A percentile compares a stretch with the other conserved stretches of the same genome.
These are phyloP conservation scores for Dimargaris verticillata DNA, from an alignment of 192 early-diverging fungal species.

Conservation along the genomic window DNA sequence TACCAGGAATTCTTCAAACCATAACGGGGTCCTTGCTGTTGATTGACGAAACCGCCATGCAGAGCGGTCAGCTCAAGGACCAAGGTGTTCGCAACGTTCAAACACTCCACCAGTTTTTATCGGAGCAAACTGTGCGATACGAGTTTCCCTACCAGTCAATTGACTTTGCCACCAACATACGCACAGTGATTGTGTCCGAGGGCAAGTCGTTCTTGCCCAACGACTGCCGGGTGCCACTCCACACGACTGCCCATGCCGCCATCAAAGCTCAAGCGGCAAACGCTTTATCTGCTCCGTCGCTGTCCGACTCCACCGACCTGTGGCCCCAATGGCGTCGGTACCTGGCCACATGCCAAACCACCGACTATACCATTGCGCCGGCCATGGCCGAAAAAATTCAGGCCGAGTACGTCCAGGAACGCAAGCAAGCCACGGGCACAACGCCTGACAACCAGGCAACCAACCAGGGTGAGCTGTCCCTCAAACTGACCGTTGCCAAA, in stretches of 20 bases:
- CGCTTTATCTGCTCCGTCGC: neutral
- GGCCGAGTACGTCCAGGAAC: slow-evolving; percentile 4
- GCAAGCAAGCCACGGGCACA: neutral
- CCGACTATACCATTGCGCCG: slow-evolving; percentile 3
- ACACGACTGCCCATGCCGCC: slow-evolving; percentile 11
- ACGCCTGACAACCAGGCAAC: neutral
- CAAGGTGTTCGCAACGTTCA: slow-evolving; percentile 54
- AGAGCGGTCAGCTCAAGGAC: slow-evolving; percentile 49
- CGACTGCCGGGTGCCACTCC: slow-evolving; percentile 37
- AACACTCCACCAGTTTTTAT: slow-evolving; percentile 37
- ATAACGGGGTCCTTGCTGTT: slow-evolving; percentile 36
- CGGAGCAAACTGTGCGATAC: slow-evolving; percentile 44
- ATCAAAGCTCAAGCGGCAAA: neutral
- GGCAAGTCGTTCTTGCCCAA: slow-evolving; percentile 51
- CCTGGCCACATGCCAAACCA: neutral
- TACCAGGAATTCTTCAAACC: slow-evolving; percentile 48
- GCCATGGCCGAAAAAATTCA: slow-evolving; percentile 2
- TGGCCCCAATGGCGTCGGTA: neutral
- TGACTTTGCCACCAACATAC: slow-evolving; percentile 48
- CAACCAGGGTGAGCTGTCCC: slow-evolving; percentile 2
- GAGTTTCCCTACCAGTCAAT: slow-evolving; percentile 53
- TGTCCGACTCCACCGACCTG: neutral
- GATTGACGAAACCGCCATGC: slow-evolving; percentile 52
- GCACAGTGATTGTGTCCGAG: slow-evolving; percentile 40
- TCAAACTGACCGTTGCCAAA: slow-evolving; percentile 5